Evolutionary conservation across 306 rosid genomes (phyloP), one percentile per base, ranked within the genome.

Genomic region (Aeschynomene evenia): DNA sequence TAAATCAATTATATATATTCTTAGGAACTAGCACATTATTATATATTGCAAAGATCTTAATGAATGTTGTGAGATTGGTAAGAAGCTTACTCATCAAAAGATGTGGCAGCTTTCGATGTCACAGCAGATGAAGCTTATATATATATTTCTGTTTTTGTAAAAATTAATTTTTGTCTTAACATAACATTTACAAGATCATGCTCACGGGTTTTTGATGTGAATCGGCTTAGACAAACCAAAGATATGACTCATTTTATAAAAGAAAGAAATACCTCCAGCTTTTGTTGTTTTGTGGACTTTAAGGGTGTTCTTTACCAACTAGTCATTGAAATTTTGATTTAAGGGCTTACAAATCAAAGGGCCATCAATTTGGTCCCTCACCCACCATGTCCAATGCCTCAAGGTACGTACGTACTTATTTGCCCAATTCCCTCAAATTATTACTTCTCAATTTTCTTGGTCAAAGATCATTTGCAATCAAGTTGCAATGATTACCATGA

Each of bases 211-310:
- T 57, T 45, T 23, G 59, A 66, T 74, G 84, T 76, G 86, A 80
- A 75, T 45, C 19, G 59, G 82, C 70, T 29, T 33, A 45, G 73
- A 73, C 56, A 80, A n/a, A 22, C 39, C 72, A 11, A 15, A 34
- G 36, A 39, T 55, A n/a, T 29, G 63, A 48, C 57, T 29, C 36
- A 4, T 64, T 46, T 68, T 40, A 59, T 61, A 54, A 88, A 80
- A 4, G 45, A 81, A 80, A 68, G 66, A 55, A 39, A 72, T 54
- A 19, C 42, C 20, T 33, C 51, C 55, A 72, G 67, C 20, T 45
- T 82, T 55, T 85, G 95, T 87, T 70, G 79, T 83, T 61, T 82
- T 85, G 94, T 81, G 81, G 98, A 91, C 96, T 91, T 91, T 83
- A 21, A 18, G 59, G 77, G 24, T 40, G 76, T 75, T 75, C 77